Percentiles rank a stretch among this genome's conserved stretches.
phyloP scores from a whole-genome alignment of 768 basidiomycete genomes.

The Lactarius pseudohatsudake region DNA sequence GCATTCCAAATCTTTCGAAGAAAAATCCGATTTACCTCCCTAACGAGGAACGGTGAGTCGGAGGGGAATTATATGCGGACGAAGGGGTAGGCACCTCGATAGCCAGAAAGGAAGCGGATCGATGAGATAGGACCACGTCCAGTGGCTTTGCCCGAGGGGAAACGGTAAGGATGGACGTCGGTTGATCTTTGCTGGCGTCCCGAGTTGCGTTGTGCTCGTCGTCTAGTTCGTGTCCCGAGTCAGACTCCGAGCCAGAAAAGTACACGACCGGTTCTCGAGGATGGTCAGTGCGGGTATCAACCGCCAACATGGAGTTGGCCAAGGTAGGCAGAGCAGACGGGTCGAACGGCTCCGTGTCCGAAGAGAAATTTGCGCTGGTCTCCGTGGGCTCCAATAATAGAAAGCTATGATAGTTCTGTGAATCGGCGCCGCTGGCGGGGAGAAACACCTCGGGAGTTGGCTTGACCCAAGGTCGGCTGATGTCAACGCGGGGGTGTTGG shows the following conservation, averaged over 20 bases:
- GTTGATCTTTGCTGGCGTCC: constrained; percentile 15
- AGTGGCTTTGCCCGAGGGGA: constrained; percentile 18
- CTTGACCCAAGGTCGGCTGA: constrained; percentile 16
- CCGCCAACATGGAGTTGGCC: constrained; percentile 9
- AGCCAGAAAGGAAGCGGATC: constrained; percentile 22
- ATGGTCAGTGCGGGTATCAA: constrained; percentile 14
- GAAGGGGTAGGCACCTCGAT: constrained; percentile 15
- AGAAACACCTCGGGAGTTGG: constrained; percentile 11
- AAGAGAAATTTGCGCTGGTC: constrained; percentile 1
- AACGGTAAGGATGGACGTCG: constrained; percentile 6
- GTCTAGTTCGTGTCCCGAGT: constrained; percentile 19
- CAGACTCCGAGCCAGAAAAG: constrained; percentile 24
- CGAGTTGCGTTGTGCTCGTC: constrained; percentile 17
- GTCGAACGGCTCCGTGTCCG: constrained; percentile 12
- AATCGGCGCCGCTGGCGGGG: neutral
- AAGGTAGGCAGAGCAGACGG: constrained; percentile 2
- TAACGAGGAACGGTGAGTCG: constrained; percentile 11
- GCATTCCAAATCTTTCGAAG: constrained; percentile 11
- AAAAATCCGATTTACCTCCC: constrained; percentile 10
- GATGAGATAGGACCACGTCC: constrained; percentile 6
- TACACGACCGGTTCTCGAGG: constrained; percentile 11
- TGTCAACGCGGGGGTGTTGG: neutral
- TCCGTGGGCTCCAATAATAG: constrained; percentile 8
- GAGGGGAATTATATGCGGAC: neutral
- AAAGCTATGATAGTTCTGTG: constrained; percentile 12